Conservation (phyloP, 352 stramenopile genomes). For the Pythium plurisporium region DNA sequence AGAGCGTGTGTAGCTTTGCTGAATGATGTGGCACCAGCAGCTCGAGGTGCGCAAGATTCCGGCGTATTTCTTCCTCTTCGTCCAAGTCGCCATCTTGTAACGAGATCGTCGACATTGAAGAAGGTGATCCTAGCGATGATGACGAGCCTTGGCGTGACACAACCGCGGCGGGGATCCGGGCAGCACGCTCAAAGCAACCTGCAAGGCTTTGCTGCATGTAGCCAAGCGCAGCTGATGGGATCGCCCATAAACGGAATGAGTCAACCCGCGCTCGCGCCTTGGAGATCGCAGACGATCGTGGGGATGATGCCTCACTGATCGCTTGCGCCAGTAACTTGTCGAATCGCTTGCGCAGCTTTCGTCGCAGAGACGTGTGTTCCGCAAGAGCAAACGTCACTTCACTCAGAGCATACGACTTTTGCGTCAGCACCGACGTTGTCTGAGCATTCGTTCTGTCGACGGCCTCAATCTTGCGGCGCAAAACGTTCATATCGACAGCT, state of each 20-base stretch:
- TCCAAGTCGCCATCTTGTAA: slow-evolving; percentile 32
- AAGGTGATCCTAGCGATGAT: slow-evolving; percentile 15
- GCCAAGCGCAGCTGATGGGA: slow-evolving; percentile 28
- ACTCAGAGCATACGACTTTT: slow-evolving; percentile 53
- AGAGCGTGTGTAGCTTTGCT: slow-evolving; percentile 39
- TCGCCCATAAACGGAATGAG: slow-evolving; percentile 7
- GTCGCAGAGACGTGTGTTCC: slow-evolving; percentile 44
- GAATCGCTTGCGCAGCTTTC: slow-evolving; percentile 41
- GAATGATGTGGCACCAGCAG: slow-evolving; percentile 55
- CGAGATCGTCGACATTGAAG: slow-evolving; percentile 19
- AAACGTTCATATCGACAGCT: slow-evolving; percentile 60
- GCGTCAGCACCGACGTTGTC: slow-evolving; percentile 45
- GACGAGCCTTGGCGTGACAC: slow-evolving; percentile 14
- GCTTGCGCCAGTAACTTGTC: slow-evolving; percentile 36
- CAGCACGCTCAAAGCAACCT: slow-evolving; percentile 55
- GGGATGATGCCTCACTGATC: slow-evolving; percentile 43
- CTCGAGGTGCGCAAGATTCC: slow-evolving; percentile 59
- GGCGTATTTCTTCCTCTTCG: slow-evolving; percentile 29
- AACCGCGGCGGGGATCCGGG: slow-evolving; percentile 19
- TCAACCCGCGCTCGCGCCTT: slow-evolving; percentile 4
- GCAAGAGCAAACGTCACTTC: slow-evolving; percentile 62
- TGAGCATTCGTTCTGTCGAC: slow-evolving; percentile 53
- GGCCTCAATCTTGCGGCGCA: slow-evolving; percentile 76
- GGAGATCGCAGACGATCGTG: slow-evolving; percentile 27
- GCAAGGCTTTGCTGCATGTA: slow-evolving; percentile 60